Evolutionary conservation across 768 basidiomycete genomes (phyloP).

Genomic region (Pluteus cervinus): DNA sequence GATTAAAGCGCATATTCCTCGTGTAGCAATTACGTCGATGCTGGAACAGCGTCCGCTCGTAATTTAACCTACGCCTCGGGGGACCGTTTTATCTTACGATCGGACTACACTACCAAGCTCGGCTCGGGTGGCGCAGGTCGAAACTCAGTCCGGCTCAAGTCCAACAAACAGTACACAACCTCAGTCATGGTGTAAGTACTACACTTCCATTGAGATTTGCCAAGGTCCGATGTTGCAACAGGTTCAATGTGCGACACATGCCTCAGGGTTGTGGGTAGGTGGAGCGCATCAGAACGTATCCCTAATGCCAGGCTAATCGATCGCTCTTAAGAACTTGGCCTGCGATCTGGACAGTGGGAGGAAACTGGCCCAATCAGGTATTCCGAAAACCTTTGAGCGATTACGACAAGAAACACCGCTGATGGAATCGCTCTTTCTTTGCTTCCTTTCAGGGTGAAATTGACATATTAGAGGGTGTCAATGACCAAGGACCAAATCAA

Average conservation of each 20-base stretch:
- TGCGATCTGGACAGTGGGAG: conserved; percentile 51
- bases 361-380: conserved; percentile 41
- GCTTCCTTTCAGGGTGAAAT: conserved; percentile 35
- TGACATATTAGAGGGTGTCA: conserved; percentile 55
- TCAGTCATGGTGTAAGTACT: conserved; percentile 46
- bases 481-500: conserved; percentile 45
- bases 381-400: not conserved
- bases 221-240: conserved; percentile 10
- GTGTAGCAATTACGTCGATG: conserved; percentile 41
- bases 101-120: conserved; percentile 44
- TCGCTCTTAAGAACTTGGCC: conserved; percentile 37
- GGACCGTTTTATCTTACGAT: conserved; percentile 49
- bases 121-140: conserved; percentile 45
- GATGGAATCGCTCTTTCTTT: not conserved
- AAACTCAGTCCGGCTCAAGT: conserved; percentile 50
- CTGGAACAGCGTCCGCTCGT: conserved; percentile 39
- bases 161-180: conserved; percentile 45
- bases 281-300: conserved; percentile 4
- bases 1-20: not conserved
- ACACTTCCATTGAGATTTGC: conserved; percentile 3
- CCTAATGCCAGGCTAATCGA: not conserved
- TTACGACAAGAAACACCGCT: not conserved
- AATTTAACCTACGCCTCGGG: conserved; percentile 55
- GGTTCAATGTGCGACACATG: conserved; percentile 52
- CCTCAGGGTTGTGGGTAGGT: conserved; percentile 52